A percentile compares a stretch with the other conserved stretches of the same genome.
Conservation (phyloP, 768 basidiomycete genomes). For the Tremella fuciformis region DNA sequence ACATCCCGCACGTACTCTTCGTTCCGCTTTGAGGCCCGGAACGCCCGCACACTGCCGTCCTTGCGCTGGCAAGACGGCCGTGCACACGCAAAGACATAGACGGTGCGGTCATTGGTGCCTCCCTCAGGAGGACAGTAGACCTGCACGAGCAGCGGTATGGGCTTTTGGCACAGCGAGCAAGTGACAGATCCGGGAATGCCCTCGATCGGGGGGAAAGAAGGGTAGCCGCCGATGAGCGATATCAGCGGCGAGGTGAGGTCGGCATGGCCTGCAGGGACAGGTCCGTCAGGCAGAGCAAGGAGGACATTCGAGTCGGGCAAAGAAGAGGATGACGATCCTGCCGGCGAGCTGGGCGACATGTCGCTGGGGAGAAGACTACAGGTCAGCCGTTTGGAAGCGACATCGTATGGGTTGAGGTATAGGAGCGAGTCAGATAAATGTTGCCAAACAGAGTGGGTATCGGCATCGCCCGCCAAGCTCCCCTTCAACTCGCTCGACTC, state of each 20-base stretch:
- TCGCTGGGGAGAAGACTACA: not conserved
- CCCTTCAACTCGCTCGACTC: no score
- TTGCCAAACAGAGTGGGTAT: slow-evolving; percentile 48
- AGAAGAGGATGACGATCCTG: slow-evolving; percentile 37
- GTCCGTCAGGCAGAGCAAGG: slow-evolving; percentile 46
- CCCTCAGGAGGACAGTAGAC: slow-evolving; percentile 51
- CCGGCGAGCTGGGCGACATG: slow-evolving; percentile 41
- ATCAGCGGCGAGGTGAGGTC: slow-evolving; percentile 35
- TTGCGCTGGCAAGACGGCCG: slow-evolving; percentile 38
- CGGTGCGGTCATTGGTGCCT: slow-evolving; percentile 49
- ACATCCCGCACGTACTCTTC: slow-evolving; percentile 49
- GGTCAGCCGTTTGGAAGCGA: not conserved
- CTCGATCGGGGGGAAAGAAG: slow-evolving; percentile 38
- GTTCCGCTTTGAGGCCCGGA: slow-evolving; percentile 45
- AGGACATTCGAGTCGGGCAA: slow-evolving; percentile 37
- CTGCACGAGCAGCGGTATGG: slow-evolving; percentile 49
- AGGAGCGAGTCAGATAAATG: slow-evolving; percentile 33
- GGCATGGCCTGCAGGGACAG: slow-evolving; percentile 26
- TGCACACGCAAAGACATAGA: slow-evolving; percentile 49
- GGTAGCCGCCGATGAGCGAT: slow-evolving; percentile 48
- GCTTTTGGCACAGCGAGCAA: slow-evolving; percentile 38
- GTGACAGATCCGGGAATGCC: slow-evolving; percentile 26
- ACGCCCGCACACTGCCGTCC: slow-evolving; percentile 48
- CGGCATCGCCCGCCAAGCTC: slow-evolving; percentile 22
- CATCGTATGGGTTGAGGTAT: not conserved